Conservation (phyloP, 2,329 filamentous ascomycete genomes). For the Claviceps pusilla region DNA sequence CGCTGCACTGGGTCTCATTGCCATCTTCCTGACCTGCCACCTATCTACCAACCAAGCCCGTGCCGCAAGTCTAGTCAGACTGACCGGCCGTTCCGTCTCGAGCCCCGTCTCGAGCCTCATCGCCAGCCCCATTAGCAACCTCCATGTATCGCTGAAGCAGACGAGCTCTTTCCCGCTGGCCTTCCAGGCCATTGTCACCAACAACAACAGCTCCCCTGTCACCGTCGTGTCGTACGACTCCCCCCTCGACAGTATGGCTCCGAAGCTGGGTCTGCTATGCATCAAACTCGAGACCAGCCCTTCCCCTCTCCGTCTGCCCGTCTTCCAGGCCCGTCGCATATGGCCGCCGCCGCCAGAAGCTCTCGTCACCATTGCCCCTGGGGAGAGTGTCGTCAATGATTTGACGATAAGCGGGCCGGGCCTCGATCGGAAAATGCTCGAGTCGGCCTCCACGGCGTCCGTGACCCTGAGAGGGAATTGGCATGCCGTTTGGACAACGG, state of each 20-base stretch:
- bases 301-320: slow-evolving; percentile 21
- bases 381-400: slow-evolving; percentile 10
- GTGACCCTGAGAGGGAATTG: not conserved
- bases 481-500: slow-evolving; percentile 1
- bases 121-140: not conserved
- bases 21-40: not conserved
- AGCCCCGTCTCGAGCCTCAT: not conserved
- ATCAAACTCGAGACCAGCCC: slow-evolving; percentile 22
- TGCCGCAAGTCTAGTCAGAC: not conserved
- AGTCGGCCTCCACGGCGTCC: not conserved
- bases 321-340: slow-evolving; percentile 22
- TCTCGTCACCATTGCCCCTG: not conserved
- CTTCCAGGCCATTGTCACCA: slow-evolving; percentile 24
- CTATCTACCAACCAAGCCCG: not conserved
- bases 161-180: slow-evolving; percentile 19
- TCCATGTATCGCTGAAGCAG: not conserved
- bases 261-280: slow-evolving; percentile 26
- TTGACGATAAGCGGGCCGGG: not conserved
- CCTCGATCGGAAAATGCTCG: not conserved
- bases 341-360: slow-evolving; percentile 24
- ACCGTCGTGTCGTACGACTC: slow-evolving; percentile 29
- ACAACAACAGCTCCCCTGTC: slow-evolving; percentile 22
- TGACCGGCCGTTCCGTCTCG: not conserved
- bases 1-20: not conserved
- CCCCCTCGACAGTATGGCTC: slow-evolving; percentile 28